Evolutionary conservation across 441 rosid species (phyloP).

Genomic region (Bruguiera hainesii): DNA sequence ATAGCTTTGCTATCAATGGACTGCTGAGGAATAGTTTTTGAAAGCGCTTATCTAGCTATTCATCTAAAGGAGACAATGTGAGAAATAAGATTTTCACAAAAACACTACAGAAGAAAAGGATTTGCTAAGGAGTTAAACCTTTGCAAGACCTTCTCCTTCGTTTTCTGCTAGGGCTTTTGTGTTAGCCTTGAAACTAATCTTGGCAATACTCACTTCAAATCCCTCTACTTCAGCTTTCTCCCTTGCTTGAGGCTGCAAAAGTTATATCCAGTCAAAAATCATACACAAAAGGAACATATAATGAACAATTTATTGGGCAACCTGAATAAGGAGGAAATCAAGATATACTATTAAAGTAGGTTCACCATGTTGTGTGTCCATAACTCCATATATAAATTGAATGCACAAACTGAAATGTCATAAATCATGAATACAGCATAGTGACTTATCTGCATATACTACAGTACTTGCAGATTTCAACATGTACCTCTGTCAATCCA

Average conservation of each 20-base stretch:
- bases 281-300: conserved; percentile 5
- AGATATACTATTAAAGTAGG: background rate
- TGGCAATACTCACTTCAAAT: conserved; percentile 75
- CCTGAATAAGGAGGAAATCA: background rate
- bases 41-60: background rate
- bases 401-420: background rate
- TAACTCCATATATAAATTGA: background rate
- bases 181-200: conserved; percentile 98
- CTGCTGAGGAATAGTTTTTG: background rate
- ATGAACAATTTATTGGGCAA: background rate
- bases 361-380: background rate
- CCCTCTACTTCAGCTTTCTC: conserved; percentile 89
- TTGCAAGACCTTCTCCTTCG: conserved; percentile 96
- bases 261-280: conserved; percentile 15
- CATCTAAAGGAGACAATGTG: background rate
- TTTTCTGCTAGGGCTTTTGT: conserved; percentile 97
- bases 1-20: background rate
- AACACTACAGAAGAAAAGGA: background rate
- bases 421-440: background rate
- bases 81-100: background rate
- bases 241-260: conserved; percentile 95
- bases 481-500: conserved; percentile 84
- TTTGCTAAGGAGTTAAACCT: conserved; percentile 42
- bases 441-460: no score
- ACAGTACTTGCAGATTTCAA: background rate